These are phyloP conservation scores for Podila verticillata DNA, from an alignment of 192 early-diverging fungal genomes.

Conservation along the genomic window DNA sequence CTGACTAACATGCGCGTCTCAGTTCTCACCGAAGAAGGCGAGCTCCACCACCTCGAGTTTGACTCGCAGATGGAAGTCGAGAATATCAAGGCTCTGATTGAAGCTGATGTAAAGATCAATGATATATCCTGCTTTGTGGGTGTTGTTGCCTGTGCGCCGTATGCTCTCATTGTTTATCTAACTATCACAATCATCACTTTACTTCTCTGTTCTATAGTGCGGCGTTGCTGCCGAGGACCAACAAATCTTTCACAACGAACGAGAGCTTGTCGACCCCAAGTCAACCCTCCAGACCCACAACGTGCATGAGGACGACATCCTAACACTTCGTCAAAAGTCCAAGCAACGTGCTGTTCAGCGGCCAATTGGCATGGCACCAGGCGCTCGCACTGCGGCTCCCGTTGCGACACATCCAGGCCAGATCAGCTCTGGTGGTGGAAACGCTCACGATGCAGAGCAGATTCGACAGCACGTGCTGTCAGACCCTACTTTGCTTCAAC, in stretches of 20 bases:
- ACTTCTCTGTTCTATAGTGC: constrained; percentile 53
- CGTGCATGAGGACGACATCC: constrained; percentile 77
- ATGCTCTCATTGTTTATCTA: too few species aligned
- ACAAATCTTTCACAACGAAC: constrained; percentile 72
- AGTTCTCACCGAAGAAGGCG: constrained; percentile 66
- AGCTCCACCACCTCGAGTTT: constrained; percentile 73
- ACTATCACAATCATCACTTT: too few species aligned
- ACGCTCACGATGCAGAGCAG: constrained; percentile 55
- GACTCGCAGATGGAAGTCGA: constrained; percentile 80
- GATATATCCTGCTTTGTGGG: too few species aligned
- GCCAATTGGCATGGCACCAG: constrained; percentile 10
- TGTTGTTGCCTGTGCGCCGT: too few species aligned
- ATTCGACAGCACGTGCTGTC: constrained; percentile 72
- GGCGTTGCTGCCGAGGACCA: constrained; percentile 71
- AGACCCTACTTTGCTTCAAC: constrained; percentile 64
- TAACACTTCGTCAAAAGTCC: constrained; percentile 65
- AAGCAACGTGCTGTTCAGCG: constrained; percentile 31
- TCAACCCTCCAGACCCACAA: constrained; percentile 72
- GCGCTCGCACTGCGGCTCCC: background rate
- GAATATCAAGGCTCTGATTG: constrained; percentile 83
- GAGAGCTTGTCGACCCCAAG: constrained; percentile 64
- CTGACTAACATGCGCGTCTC: constrained; percentile 60
- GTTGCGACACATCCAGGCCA: constrained; percentile 17
- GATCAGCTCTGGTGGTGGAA: constrained; percentile 34
- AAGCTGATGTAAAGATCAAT: constrained; percentile 70